phyloP scores from a whole-genome alignment of 495 filamentous ascomycete species.

The Thermochaetoides thermophila region DNA sequence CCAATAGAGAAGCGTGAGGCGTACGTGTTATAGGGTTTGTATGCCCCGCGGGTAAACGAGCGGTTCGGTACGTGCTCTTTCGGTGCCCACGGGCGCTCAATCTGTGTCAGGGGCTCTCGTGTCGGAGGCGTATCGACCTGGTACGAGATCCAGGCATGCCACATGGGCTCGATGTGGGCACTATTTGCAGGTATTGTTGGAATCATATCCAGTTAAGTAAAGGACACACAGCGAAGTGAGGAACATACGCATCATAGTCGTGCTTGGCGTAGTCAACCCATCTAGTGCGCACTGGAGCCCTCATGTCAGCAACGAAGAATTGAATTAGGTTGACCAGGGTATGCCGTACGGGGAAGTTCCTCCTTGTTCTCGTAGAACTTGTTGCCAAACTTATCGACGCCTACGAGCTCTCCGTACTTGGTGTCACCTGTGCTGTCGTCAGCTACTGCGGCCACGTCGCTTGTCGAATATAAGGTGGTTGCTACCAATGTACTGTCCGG shows the following conservation, averaged over 20 bases:
- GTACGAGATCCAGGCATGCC: constrained; percentile 97
- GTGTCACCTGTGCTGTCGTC: constrained; percentile 62
- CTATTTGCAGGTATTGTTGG: constrained; percentile 18
- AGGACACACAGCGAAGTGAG: neutral
- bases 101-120: constrained; percentile 45
- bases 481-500: constrained; percentile 51
- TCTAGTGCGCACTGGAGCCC: constrained; percentile 66
- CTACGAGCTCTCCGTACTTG: constrained; percentile 82
- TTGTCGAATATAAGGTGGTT: too few species aligned
- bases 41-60: constrained; percentile 63
- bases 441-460: constrained; percentile 8
- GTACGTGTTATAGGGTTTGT: constrained; percentile 87
- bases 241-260: constrained; percentile 67
- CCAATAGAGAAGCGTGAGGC: too few species aligned
- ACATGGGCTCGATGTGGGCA: constrained; percentile 85
- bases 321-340: neutral
- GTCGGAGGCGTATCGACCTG: constrained; percentile 75
- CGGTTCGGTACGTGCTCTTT: constrained; percentile 55
- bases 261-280: constrained; percentile 92
- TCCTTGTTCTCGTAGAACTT: constrained; percentile 95
- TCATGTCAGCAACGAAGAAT: constrained; percentile 1
- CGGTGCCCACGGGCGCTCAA: constrained; percentile 58
- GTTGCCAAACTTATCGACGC: constrained; percentile 81
- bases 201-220: neutral
- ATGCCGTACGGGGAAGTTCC: constrained; percentile 71